phyloP scores from a whole-genome alignment of 805 yeast genomes.

The Wickerhamiella kurtzmanii region DNA sequence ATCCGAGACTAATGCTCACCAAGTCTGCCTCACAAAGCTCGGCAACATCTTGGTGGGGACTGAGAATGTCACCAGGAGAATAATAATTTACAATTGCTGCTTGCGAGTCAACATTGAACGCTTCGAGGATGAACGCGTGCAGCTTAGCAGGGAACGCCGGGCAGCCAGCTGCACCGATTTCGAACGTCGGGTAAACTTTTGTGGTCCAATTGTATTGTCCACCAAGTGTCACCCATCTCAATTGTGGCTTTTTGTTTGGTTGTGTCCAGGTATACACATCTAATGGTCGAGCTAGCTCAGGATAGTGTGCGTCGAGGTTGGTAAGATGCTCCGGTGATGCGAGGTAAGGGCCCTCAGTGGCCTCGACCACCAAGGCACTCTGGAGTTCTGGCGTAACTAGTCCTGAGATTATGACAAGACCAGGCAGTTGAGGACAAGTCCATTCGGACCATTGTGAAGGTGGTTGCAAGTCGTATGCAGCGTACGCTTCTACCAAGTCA shows the following conservation, averaged over 20 bases:
- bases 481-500: conserved; percentile 2
- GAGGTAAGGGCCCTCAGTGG: conserved; percentile 23
- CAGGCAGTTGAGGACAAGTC: conserved; percentile 25
- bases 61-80: conserved; percentile 31
- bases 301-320: conserved; percentile 26
- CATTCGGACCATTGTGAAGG: conserved; percentile 6
- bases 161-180: conserved; percentile 21
- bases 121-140: conserved; percentile 14
- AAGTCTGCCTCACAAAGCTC: conserved; percentile 27
- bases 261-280: conserved; percentile 17
- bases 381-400: conserved; percentile 21
- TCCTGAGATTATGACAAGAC: conserved; percentile 22
- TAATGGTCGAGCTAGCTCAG: conserved; percentile 23
- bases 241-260: conserved; percentile 12
- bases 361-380: conserved; percentile 20
- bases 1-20: conserved; percentile 29
- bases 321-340: conserved; percentile 25
- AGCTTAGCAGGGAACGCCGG: conserved; percentile 24
- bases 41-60: conserved; percentile 34
- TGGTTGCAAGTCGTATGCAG: conserved; percentile 4
- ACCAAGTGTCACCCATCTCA: conserved; percentile 36
- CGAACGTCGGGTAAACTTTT: conserved; percentile 30
- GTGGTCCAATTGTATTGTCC: conserved; percentile 36
- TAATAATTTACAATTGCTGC: conserved; percentile 33
- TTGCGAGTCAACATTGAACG: conserved; percentile 24